Base-by-base conservation (phyloP, 108 stramenopile species). In the Cyclostephanos tholiformis region DNA sequence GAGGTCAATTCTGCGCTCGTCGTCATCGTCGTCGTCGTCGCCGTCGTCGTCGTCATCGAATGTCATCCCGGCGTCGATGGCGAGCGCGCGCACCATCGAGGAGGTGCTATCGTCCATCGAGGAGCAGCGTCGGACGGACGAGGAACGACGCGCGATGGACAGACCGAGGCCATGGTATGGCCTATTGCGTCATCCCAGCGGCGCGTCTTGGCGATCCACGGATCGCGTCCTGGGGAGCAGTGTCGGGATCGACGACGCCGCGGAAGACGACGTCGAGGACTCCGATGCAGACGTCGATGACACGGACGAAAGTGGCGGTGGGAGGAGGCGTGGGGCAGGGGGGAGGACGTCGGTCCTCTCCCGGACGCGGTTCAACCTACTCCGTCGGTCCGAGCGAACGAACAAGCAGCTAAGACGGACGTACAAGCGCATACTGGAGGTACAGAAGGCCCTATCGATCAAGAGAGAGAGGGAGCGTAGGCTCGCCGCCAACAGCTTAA, bases 131-230 rank as follows among this genome's bases (percentile, higher is more conserved):
- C 38, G 71, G 14, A 65, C 64, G 35, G 65, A 69, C 36, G 77
- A 71, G 17, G 57, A 35, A 0, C 16, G 14, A 0, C 70, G 69
- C 23, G 38, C 65, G 25, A 6, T 65, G 41, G 51, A 49, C 13
- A 74, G 80, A 8, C 84, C 80, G 20, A 49, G 67, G 48, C 91
- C 92, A 22, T 93, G 89, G 89, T 86, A 85, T 38, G 60, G 57
- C 0, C 49, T 93, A 5, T 56, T 93, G 23, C 71, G 67, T 64
- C 56, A 77, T 57, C 82, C 92, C 0, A 84, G 88, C 36, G 70
- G 92, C 35, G 92, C 92, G 6, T 70, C 84, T 1, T 93, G 92
- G 92, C 67, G 92, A 59, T 87, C 84, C 26, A 63, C 87, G 13
- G 76, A 83, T 67, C 74, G 61, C 19, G 25, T 71, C n/a, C 52